These are phyloP conservation scores for Colletotrichum tamarilloi DNA, from an alignment of 2,329 filamentous ascomycete species.

Conservation along the genomic window DNA sequence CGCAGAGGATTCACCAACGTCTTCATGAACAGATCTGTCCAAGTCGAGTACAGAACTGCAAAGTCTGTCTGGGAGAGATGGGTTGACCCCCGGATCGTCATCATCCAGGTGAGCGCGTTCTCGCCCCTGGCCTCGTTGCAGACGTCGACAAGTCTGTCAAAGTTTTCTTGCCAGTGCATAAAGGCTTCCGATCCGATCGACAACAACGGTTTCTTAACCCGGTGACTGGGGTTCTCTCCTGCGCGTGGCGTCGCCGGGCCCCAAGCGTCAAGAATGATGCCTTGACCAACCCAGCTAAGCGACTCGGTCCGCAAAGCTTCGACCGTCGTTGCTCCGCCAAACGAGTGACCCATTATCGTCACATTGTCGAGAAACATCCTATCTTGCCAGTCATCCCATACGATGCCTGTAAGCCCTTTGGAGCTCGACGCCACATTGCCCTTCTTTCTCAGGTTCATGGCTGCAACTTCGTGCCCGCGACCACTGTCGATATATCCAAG, in stretches of 20 bases:
- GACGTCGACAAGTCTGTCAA: constrained; percentile 65
- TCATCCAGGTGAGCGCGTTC: constrained; percentile 59
- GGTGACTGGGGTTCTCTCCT: constrained; percentile 55
- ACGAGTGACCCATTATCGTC: constrained; percentile 74
- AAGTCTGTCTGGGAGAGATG: constrained; percentile 77
- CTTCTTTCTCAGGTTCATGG: constrained; percentile 65
- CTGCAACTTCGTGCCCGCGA: constrained; percentile 60
- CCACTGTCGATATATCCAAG: constrained; percentile 67
- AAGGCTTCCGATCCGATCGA: constrained; percentile 76
- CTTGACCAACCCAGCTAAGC: constrained; percentile 68
- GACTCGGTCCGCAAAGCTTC: constrained; percentile 67
- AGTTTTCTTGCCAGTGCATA: constrained; percentile 76
- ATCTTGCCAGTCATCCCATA: constrained; percentile 67
- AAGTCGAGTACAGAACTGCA: constrained; percentile 69
- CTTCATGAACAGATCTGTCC: constrained; percentile 70
- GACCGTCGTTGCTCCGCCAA: constrained; percentile 72
- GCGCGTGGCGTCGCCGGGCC: constrained; percentile 59
- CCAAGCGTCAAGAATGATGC: constrained; percentile 76
- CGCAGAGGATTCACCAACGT: constrained; percentile 71
- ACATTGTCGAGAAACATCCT: constrained; percentile 65
- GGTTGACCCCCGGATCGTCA: constrained; percentile 68
- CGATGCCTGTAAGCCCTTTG: constrained; percentile 63
- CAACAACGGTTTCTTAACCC: constrained; percentile 65
- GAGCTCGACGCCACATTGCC: constrained; percentile 70
- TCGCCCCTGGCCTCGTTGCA: constrained; percentile 65